Evolutionary conservation across 2,329 filamentous ascomycete genomes (phyloP), one percentile per base, ranked within the genome.

Genomic region (Curvularia sp.): DNA sequence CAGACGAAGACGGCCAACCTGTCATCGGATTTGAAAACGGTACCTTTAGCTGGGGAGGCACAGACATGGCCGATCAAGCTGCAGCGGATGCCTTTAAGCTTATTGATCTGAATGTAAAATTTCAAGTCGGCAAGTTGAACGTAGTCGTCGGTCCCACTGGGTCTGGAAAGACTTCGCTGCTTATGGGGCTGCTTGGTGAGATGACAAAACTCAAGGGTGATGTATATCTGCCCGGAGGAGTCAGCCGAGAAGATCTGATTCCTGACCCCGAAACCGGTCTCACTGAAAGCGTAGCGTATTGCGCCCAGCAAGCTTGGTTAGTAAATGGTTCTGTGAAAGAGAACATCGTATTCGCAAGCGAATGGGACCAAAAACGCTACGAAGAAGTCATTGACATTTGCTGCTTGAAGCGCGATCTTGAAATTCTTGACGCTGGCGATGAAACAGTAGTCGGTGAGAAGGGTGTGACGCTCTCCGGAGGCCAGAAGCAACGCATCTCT

Each of bases 401-500:
- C 77, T 94, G 93, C 2, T 81, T 99, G 55, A 90, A 97, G 75
- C 89, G 92, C 53, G 95, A 99, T 75, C 83, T 99, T 13, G 88
- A 96, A 63, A 97, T 98, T 42, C 86, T 99, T 1, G 93, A 97
- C 75, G 88, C 89, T 60, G 95, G 95, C 41, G 95, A 99, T 74
- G 88, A 96, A 77, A 98, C 95, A 0, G 81, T 97, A 22, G 95
- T 99, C 31, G 95, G 95, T 51, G 95, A 99, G 75, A 99, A 98
- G 79, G 95, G 95, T 33, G 97, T 99, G 62, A 94, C 94, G 15
- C 86, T 99, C 13, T 99, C 95, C 6, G 95, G 95, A 63, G 95
- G 95, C 6, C 95, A 99, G 79, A 98, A 98, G 79, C 95, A 99
- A 78, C 89, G 95, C 58, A 98, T 99, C 51, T 97, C 94, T 13